A percentile compares a stretch with the other conserved stretches of the same genome.
Conservation (phyloP, 495 filamentous ascomycete species). For the Penicillium alfredii region DNA sequence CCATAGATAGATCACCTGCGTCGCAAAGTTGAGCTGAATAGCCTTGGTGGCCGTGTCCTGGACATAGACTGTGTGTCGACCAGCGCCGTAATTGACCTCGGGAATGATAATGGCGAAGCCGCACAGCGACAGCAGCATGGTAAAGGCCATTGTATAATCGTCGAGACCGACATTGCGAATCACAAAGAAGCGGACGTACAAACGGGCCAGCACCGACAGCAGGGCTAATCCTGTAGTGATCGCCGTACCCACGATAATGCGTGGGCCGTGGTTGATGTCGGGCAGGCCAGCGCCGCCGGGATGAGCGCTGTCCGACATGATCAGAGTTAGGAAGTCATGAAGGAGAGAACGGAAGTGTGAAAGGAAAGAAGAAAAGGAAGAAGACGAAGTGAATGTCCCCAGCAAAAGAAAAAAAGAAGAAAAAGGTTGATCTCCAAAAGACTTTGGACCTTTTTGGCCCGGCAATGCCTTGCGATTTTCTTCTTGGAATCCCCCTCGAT, state of each 20-base stretch:
- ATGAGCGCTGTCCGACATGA: slow-evolving; percentile 11
- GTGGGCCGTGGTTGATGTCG: slow-evolving; percentile 26
- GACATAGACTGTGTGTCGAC: slow-evolving; percentile 31
- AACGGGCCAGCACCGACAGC: slow-evolving; percentile 18
- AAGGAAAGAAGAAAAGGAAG: no score
- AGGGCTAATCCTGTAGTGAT: slow-evolving; percentile 29
- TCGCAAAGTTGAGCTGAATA: slow-evolving; percentile 41
- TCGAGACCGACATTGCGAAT: slow-evolving; percentile 34
- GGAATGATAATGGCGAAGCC: slow-evolving; percentile 30
- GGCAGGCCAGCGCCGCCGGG: slow-evolving; percentile 14
- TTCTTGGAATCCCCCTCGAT: no score
- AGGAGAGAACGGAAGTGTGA: no score
- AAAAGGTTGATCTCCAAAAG: no score
- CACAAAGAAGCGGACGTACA: slow-evolving; percentile 36
- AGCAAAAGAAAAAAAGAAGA: no score
- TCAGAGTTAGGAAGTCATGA: background rate
- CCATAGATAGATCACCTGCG: slow-evolving; percentile 36
- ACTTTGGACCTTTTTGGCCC: no score
- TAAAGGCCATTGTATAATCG: slow-evolving; percentile 36
- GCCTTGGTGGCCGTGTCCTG: slow-evolving; percentile 24
- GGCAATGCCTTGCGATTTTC: no score
- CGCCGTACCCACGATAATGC: slow-evolving; percentile 29
- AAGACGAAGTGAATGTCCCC: no score
- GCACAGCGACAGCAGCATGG: slow-evolving; percentile 28
- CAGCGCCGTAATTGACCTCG: slow-evolving; percentile 36